Evolutionary conservation across 169 alveolate genomes (phyloP).

Genomic region (Theileria orientalis): DNA sequence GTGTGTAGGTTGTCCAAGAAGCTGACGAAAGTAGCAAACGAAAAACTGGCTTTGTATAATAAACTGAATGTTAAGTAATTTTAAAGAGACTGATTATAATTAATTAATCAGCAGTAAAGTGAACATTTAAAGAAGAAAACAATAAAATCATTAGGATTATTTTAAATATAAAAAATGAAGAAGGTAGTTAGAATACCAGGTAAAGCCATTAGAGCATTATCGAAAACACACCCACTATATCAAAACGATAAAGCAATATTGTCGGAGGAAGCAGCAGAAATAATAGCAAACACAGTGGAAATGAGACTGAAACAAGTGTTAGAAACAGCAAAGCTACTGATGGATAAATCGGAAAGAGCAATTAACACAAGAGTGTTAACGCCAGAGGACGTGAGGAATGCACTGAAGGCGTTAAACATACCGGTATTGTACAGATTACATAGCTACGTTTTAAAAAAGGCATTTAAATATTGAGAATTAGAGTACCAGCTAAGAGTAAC

Average conservation of each 20-base stretch:
- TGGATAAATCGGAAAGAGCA: slow-evolving; percentile 50
- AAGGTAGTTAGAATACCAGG: slow-evolving; percentile 42
- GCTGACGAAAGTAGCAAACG: not conserved
- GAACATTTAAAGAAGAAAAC: not conserved
- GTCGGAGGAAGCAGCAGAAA: slow-evolving; percentile 58
- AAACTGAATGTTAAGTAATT: too few species aligned
- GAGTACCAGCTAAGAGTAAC: not conserved
- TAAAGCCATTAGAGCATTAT: slow-evolving; percentile 38
- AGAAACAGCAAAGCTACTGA: slow-evolving; percentile 44
- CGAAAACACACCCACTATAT: slow-evolving; percentile 61
- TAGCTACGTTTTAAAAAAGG: not conserved
- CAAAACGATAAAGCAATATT: slow-evolving; percentile 51
- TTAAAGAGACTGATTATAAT: too few species aligned
- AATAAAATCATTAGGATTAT: too few species aligned
- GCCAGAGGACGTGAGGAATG: slow-evolving; percentile 55
- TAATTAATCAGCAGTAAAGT: not conserved
- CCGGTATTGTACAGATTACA: not conserved
- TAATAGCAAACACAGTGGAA: slow-evolving; percentile 64
- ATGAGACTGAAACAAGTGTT: slow-evolving; percentile 55
- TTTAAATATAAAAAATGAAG: not conserved
- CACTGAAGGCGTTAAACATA: slow-evolving; percentile 55
- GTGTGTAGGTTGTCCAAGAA: not conserved
- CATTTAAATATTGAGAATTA: not conserved
- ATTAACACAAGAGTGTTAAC: slow-evolving; percentile 7
- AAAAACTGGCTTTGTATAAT: not conserved